Evolutionary conservation across 805 yeast species (phyloP).

Genomic region (Tetrapisispora phaffii): DNA sequence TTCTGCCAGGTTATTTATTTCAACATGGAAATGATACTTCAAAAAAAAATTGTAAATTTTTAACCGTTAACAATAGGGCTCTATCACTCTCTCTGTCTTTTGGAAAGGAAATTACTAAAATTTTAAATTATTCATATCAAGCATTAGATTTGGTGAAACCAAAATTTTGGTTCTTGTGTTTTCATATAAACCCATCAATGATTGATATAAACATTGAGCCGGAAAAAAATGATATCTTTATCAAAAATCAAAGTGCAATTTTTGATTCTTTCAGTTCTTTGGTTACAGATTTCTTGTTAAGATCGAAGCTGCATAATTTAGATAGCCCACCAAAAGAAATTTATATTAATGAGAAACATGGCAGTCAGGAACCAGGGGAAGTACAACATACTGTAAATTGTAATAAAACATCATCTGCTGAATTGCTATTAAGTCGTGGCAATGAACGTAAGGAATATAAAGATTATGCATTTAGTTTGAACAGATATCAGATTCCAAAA

Average conservation of each 20-base stretch:
- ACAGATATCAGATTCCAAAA: neutral
- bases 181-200: conserved; percentile 14
- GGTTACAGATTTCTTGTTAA: neutral
- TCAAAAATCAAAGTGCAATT: conserved; percentile 8
- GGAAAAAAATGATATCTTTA: conserved; percentile 33
- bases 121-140: conserved; percentile 20
- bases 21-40: conserved; percentile 16
- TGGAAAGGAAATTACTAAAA: conserved; percentile 25
- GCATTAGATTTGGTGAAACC: conserved; percentile 24
- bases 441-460: no score
- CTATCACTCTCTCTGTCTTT: conserved; percentile 23
- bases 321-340: no score
- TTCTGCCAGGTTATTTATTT: conserved; percentile 31
- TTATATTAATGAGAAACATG: no score
- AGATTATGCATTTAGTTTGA: neutral
- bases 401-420: no score
- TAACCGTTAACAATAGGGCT: conserved; percentile 30
- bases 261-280: neutral
- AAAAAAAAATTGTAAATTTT: conserved; percentile 19
- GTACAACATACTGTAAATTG: no score
- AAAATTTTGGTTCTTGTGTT: conserved; percentile 29
- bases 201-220: conserved; percentile 38
- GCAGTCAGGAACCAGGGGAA: no score
- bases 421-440: no score
- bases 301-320: neutral